Evolutionary conservation across 1,284 basidiomycete species (phyloP), one percentile per base, ranked within the genome.

Genomic region (Calocybe gambosa): DNA sequence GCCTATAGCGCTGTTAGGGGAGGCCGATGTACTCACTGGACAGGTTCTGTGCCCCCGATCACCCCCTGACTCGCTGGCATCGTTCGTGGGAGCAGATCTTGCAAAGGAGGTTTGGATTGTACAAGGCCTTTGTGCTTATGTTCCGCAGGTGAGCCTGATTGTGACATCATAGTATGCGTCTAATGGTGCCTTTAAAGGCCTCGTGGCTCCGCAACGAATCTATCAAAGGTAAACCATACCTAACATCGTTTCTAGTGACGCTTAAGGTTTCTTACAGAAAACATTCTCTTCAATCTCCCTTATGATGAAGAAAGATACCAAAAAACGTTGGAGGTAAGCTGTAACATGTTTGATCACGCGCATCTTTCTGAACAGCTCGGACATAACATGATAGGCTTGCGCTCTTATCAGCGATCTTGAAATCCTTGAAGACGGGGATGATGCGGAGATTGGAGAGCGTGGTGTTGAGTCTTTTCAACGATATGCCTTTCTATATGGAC

Each of bases 341-440:
- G 20, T 16, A 7, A 15, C 12, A 33, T 2, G 13, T 7, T 19
- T 8, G 34, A 8, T 18, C 21, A 19, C 5, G 28, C 16, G 25
- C 19, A 1, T 38, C 23, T 3, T 15, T 16, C 18, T 13, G 1
- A 20, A 7, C 19, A 23, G 15, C 16, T 6, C 42, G 15, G 47
- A 10, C 25, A 26, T 10, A 6, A 31, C 25, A 26, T 3, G 18
- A 8, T 50, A 69, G 66, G 71, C 64, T 9, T 74, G 70, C 51
- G 73, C 72, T 9, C 56, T 75, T 26, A 69, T 85, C 23, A 77
- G 77, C 33, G 95, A 99, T 62, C 74, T 98, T 37, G 77, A 85
- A 46, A 93, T 98, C 45, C 73, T 98, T 20, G 94, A 97, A 64
- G 93, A 96, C 59, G 92, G 93, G 3, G 94, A 98, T 58, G 80